A percentile compares a stretch with the other conserved stretches of the same genome.
phyloP scores from a whole-genome alignment of 2,329 filamentous ascomycete genomes.

The Anthostomella pinea region DNA sequence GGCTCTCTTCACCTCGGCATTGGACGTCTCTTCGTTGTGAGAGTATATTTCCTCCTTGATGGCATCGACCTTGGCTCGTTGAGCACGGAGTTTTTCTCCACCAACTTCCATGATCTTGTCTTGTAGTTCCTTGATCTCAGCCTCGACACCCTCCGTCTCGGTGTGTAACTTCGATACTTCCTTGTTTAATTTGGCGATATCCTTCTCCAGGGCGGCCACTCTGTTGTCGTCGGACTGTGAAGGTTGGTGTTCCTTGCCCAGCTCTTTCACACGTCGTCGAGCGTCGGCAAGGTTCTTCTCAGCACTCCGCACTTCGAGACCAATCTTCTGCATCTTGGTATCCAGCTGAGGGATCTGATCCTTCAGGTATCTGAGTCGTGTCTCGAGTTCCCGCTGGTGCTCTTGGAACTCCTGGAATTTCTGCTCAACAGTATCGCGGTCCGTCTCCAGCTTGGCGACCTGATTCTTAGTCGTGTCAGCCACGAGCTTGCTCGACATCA shows the following conservation, averaged over 20 bases:
- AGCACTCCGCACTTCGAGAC: slow-evolving; percentile 82
- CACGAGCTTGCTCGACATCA: slow-evolving; percentile 96
- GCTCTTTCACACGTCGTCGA: slow-evolving; percentile 79
- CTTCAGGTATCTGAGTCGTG: slow-evolving; percentile 66
- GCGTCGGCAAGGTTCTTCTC: slow-evolving; percentile 81
- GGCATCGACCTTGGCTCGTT: slow-evolving; percentile 86
- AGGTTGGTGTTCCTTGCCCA: slow-evolving; percentile 76
- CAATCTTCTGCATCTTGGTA: slow-evolving; percentile 87
- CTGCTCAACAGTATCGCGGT: slow-evolving; percentile 80
- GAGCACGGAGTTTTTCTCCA: slow-evolving; percentile 84
- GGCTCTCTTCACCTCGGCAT: slow-evolving; percentile 80
- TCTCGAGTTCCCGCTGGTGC: slow-evolving; percentile 76
- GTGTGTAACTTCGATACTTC: slow-evolving; percentile 77
- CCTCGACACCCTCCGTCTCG: slow-evolving; percentile 86
- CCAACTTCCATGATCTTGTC: slow-evolving; percentile 98
- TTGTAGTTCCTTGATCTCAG: slow-evolving; percentile 88
- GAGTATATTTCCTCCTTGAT: slow-evolving; percentile 82
- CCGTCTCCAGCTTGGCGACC: slow-evolving; percentile 79
- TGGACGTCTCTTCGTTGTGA: slow-evolving; percentile 77
- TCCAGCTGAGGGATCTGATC: slow-evolving; percentile 81
- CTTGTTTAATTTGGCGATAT: slow-evolving; percentile 69
- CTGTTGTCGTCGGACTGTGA: slow-evolving; percentile 78
- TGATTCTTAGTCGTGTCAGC: slow-evolving; percentile 84
- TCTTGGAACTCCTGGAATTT: slow-evolving; percentile 83
- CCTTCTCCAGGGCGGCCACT: slow-evolving; percentile 70